Conservation (phyloP, 305 asterid genomes). For the Solanum hybrid region DNA sequence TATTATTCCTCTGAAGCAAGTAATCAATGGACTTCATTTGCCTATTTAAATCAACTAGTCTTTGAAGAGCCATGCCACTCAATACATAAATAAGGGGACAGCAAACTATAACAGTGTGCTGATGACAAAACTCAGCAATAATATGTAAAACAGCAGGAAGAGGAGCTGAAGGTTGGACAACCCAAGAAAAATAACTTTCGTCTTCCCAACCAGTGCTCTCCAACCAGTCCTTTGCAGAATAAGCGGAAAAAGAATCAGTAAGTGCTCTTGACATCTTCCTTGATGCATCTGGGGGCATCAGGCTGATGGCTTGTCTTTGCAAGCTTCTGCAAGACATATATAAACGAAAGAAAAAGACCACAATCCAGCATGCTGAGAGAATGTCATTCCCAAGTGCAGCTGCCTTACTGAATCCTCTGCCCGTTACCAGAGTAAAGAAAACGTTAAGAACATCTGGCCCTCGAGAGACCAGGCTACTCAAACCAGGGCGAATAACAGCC, state of each 20-base stretch:
- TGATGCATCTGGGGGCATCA: conserved; percentile 54
- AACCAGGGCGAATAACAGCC: conserved; percentile 41
- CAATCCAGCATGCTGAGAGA: conserved; percentile 46
- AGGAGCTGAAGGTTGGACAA: conserved; percentile 46
- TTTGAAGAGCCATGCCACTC: conserved; percentile 66
- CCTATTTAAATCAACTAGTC: conserved; percentile 69
- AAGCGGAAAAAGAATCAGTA: conserved; percentile 46
- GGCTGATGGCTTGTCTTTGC: conserved; percentile 52
- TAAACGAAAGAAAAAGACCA: conserved; percentile 52
- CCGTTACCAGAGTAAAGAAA: conserved; percentile 36
- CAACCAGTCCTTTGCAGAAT: conserved; percentile 68
- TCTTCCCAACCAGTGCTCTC: conserved; percentile 35
- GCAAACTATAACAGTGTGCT: conserved; percentile 37
- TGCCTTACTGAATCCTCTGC: conserved; percentile 24
- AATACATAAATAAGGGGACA: conserved; percentile 62
- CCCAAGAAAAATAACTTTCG: conserved; percentile 60
- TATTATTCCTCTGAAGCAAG: conserved; percentile 47
- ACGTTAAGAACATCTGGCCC: conserved; percentile 27
- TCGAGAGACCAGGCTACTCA: conserved; percentile 37
- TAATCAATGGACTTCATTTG: conserved; percentile 56
- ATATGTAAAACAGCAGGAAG: conserved; percentile 45
- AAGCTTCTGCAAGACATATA: conserved; percentile 62
- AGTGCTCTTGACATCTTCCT: conserved; percentile 52
- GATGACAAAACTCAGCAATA: conserved; percentile 45
- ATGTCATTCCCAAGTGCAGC: conserved; percentile 23